A percentile compares a stretch with the other conserved stretches of the same genome.
Conservation (phyloP, 257 asterid genomes). For the Pogostemon cablin region DNA sequence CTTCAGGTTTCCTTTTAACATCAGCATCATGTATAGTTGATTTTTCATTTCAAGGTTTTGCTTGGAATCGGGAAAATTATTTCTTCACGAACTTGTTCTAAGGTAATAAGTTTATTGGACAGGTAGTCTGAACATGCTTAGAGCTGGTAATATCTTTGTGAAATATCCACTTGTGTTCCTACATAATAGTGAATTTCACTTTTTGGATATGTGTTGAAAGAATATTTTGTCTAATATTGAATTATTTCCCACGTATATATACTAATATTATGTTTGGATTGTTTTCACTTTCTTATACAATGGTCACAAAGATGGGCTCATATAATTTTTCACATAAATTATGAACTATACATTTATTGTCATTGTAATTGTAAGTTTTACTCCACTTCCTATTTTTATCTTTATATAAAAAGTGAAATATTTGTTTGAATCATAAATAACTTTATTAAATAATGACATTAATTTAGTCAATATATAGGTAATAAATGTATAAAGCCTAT, state of each 20-base stretch:
- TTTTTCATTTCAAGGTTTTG: conserved; percentile 61
- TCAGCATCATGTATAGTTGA: too few species aligned
- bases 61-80: conserved; percentile 86
- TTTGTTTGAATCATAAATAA: too few species aligned
- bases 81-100: conserved; percentile 75
- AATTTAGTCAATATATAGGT: too few species aligned
- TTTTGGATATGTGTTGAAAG: background rate
- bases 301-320: background rate
- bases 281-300: background rate
- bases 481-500: too few species aligned
- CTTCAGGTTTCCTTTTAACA: background rate
- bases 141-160: conserved; percentile 21
- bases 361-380: too few species aligned
- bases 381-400: too few species aligned
- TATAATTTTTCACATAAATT: too few species aligned
- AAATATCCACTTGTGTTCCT: background rate
- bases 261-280: background rate
- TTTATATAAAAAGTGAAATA: too few species aligned
- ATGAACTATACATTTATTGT: too few species aligned
- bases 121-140: background rate
- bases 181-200: background rate
- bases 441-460: too few species aligned
- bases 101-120: conserved; percentile 49
- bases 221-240: background rate
- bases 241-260: background rate